Percentiles rank a stretch among this genome's conserved stretches.
Conservation (phyloP, 2,329 filamentous ascomycete genomes). For the Ascochyta rabiei region DNA sequence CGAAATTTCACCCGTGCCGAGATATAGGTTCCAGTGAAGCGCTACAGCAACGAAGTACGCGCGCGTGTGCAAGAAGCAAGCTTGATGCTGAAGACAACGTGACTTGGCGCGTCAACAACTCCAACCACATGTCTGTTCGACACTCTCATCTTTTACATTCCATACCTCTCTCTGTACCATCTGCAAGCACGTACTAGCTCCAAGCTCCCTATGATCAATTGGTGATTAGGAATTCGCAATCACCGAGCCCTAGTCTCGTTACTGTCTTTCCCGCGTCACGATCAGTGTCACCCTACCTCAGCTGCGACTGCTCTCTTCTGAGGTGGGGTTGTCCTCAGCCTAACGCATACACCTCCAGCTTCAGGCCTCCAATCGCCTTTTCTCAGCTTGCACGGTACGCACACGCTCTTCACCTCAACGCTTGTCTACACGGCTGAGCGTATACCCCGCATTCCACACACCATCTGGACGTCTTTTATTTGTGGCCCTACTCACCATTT, state of each 20-base stretch:
- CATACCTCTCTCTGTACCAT: not conserved
- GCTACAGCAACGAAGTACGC: not conserved
- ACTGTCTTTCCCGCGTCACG: not conserved
- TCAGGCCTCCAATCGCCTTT: not conserved
- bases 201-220: not conserved
- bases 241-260: no score
- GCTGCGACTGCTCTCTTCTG: not conserved
- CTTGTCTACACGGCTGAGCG: not conserved
- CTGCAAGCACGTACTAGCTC: not conserved
- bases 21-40: not conserved
- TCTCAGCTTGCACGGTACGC: not conserved
- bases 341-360: not conserved
- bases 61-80: not conserved
- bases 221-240: not conserved
- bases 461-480: not conserved
- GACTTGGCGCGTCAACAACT: constrained; percentile 6
- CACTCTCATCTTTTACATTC: not conserved
- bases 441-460: not conserved
- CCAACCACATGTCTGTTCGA: not conserved
- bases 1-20: not conserved
- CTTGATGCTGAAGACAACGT: not conserved
- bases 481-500: not conserved
- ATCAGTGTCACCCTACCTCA: not conserved
- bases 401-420: not conserved
- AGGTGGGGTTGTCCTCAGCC: not conserved